A percentile compares a stretch with the other conserved stretches of the same genome.
Evolutionary conservation across 345 rosid genomes (phyloP).

Genomic region (Passiflora organensis): DNA sequence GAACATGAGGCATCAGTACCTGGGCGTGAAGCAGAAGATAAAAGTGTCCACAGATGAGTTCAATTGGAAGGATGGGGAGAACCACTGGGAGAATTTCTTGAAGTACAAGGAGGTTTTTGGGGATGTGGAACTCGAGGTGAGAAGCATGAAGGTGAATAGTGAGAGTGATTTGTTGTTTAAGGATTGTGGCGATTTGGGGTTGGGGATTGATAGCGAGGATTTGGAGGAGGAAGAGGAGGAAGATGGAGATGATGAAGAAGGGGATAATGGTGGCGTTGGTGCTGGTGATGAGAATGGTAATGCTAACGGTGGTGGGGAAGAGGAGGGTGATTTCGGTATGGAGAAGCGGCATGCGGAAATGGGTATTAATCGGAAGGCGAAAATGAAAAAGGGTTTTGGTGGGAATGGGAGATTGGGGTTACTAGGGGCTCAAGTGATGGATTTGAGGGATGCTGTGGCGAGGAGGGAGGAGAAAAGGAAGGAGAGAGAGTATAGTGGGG

Average conservation of each 20-base stretch:
- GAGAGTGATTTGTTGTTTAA: conserved; percentile 35
- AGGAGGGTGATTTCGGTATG: conserved; percentile 34
- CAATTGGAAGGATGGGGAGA: conserved; percentile 68
- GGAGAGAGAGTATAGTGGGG: conserved; percentile 45
- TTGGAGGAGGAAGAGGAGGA: conserved; percentile 50
- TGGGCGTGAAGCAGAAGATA: conserved; percentile 86
- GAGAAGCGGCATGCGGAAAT: conserved; percentile 26
- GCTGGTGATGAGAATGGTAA: conserved; percentile 15
- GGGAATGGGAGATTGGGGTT: conserved; percentile 40
- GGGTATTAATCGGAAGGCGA: conserved; percentile 22
- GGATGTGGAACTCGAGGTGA: conserved; percentile 64
- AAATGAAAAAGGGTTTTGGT: conserved; percentile 28
- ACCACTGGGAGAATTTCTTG: conserved; percentile 74
- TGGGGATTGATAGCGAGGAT: conserved; percentile 48
- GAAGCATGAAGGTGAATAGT: conserved; percentile 37
- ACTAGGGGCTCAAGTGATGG: conserved; percentile 45
- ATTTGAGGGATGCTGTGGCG: conserved; percentile 40
- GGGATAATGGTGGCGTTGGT: conserved; percentile 23
- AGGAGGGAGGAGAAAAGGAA: conserved; percentile 60
- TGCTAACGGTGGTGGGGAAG: conserved; percentile 15
- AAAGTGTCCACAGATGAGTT: conserved; percentile 44
- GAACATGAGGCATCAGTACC: conserved; percentile 80
- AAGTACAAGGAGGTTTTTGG: conserved; percentile 73
- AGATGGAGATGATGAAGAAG: conserved; percentile 33
- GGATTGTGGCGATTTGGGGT: conserved; percentile 39